Conservation (phyloP, 257 asterid species). For the Dorcoceras hygrometricum region DNA sequence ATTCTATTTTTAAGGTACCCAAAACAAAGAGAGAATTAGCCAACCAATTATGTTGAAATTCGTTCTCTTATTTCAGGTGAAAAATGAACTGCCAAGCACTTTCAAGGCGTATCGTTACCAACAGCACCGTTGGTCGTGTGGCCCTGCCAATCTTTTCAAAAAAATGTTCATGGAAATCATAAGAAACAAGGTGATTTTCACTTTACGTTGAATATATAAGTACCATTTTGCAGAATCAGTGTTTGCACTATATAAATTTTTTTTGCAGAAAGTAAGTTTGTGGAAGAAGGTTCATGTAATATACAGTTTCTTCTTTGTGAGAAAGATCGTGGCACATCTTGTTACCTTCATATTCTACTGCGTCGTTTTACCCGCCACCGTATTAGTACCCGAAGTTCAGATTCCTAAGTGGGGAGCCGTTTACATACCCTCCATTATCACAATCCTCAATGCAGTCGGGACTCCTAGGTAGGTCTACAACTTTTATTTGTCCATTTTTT, state of each 20-base stretch:
- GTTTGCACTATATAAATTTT: no score
- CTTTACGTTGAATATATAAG: no score
- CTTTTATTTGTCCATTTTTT: no score
- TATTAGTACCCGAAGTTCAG: conserved; percentile 79
- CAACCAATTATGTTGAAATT: neutral
- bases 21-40: no score
- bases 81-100: conserved; percentile 93
- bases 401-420: conserved; percentile 94
- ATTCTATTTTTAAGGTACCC: no score
- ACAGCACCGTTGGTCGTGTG: conserved; percentile 99
- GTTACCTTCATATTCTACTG: conserved; percentile 82
- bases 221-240: no score
- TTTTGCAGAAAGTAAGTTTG: conserved; percentile 69
- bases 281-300: conserved; percentile 90
- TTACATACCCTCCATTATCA: conserved; percentile 74
- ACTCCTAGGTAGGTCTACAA: conserved; percentile 85
- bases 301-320: conserved; percentile 88
- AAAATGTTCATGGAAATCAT: conserved; percentile 79
- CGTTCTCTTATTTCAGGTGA: conserved; percentile 45
- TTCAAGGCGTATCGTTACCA: conserved; percentile 89
- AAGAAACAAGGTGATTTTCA: conserved; percentile 64
- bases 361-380: conserved; percentile 77
- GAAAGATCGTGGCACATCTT: conserved; percentile 85
- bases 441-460: conserved; percentile 77
- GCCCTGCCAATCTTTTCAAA: conserved; percentile 88